Evolutionary conservation across 2,329 filamentous ascomycete genomes (phyloP).

Genomic region (Clonostachys rhizophaga): DNA sequence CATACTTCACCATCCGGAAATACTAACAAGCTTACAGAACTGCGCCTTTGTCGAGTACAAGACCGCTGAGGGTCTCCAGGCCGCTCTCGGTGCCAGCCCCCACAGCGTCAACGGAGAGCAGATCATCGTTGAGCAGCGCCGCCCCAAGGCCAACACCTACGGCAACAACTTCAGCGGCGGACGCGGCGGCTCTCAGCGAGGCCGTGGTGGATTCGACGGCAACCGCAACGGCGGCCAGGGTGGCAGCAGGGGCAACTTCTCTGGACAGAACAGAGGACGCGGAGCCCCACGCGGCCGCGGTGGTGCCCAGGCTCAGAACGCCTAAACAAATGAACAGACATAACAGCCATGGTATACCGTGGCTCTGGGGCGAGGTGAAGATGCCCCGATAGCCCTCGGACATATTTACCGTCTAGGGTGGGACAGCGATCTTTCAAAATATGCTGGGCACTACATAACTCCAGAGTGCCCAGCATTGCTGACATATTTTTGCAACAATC

Average conservation of each 20-base stretch:
- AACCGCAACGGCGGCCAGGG: slow-evolving; percentile 56
- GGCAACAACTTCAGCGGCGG: slow-evolving; percentile 64
- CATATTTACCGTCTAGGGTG: too few relatives aligned
- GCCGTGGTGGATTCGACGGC: slow-evolving; percentile 61
- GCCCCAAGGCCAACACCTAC: slow-evolving; percentile 67
- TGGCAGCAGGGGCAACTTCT: slow-evolving; percentile 63
- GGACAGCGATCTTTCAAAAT: too few relatives aligned
- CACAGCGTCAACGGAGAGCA: slow-evolving; percentile 78
- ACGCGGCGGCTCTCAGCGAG: slow-evolving; percentile 55
- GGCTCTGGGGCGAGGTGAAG: too few relatives aligned
- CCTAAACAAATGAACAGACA: slow-evolving; percentile 20
- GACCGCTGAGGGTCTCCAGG: slow-evolving; percentile 73
- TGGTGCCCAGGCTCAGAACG: slow-evolving; percentile 48
- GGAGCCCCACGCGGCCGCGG: slow-evolving; percentile 65
- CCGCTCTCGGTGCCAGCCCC: slow-evolving; percentile 79
- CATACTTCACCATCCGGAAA: too few relatives aligned
- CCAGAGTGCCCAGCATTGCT: too few relatives aligned
- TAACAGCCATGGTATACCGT: too few relatives aligned
- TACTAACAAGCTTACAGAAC: slow-evolving; percentile 53
- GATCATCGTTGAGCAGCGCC: slow-evolving; percentile 85
- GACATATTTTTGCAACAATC: too few relatives aligned
- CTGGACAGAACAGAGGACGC: slow-evolving; percentile 60
- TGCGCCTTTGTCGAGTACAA: slow-evolving; percentile 96
- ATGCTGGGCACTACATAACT: too few relatives aligned
- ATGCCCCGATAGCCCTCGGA: too few relatives aligned